These are phyloP conservation scores for Pseudomonodictys pantanalensis DNA, from an alignment of 495 filamentous ascomycete genomes.

Conservation along the genomic window DNA sequence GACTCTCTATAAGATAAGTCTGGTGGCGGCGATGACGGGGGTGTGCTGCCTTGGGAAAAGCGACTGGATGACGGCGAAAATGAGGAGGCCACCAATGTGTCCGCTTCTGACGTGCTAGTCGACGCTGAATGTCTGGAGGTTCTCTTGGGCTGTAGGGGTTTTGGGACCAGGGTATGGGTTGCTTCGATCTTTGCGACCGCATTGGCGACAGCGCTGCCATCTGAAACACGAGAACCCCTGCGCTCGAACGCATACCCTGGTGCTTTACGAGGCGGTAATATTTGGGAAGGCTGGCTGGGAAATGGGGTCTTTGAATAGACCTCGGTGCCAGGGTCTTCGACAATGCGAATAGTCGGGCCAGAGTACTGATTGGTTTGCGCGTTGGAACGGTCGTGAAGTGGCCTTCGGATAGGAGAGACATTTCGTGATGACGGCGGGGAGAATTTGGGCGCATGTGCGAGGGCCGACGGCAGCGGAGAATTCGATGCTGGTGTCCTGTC, in stretches of 20 bases:
- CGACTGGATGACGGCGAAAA: conserved; percentile 30
- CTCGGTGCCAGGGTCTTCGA: conserved; percentile 32
- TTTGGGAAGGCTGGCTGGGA: conserved; percentile 38
- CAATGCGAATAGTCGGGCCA: conserved; percentile 51
- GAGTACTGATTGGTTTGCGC: conserved; percentile 54
- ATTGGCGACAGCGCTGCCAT: conserved; percentile 30
- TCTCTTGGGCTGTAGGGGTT: conserved; percentile 34
- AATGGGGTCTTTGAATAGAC: conserved; percentile 40
- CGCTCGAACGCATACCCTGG: conserved; percentile 31
- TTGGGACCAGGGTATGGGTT: conserved; percentile 33
- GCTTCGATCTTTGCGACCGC: conserved; percentile 30
- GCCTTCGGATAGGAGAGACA: conserved; percentile 38
- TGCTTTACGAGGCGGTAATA: conserved; percentile 35
- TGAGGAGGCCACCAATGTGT: conserved; percentile 29
- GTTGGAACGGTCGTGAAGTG: conserved; percentile 56
- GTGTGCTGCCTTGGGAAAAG: conserved; percentile 34
- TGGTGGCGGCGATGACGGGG: conserved; percentile 27
- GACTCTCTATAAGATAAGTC: conserved; percentile 7
- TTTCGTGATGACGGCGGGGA: conserved; percentile 27
- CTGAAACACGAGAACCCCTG: conserved; percentile 35
- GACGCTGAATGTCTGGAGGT: conserved; percentile 31
- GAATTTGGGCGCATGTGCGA: conserved; percentile 21
- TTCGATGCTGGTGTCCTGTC: conserved; percentile 7
- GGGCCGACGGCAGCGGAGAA: conserved; percentile 12
- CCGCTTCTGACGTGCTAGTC: conserved; percentile 33